Conservation (phyloP, 352 stramenopile species). For the Pythium grandisporangium region DNA sequence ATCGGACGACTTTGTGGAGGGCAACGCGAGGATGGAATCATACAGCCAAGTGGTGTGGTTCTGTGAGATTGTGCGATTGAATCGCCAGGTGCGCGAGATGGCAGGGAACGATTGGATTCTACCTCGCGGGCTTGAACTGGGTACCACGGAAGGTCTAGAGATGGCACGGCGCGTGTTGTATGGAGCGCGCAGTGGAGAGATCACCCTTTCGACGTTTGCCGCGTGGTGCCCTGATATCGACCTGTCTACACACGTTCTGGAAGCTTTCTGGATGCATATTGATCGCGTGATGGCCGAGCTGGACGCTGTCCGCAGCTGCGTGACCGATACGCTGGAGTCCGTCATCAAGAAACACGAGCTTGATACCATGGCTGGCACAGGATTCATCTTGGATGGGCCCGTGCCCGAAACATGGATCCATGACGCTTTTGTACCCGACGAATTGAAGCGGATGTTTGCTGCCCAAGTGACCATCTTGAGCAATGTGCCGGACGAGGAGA, state of each 20-base stretch:
- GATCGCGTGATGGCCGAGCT: constrained; percentile 8
- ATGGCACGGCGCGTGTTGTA: constrained; percentile 2
- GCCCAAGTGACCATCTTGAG: constrained; percentile 18
- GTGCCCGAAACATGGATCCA: constrained; percentile 26
- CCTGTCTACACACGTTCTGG: neutral
- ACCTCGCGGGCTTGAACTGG: neutral
- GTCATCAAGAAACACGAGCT: constrained; percentile 8
- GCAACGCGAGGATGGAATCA: constrained; percentile 4
- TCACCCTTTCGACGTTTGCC: constrained; percentile 6
- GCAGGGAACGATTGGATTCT: too few relatives aligned
- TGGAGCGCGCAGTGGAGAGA: constrained; percentile 3
- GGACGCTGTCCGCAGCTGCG: constrained; percentile 2
- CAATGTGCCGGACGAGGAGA: constrained; percentile 23
- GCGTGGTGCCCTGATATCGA: constrained; percentile 2
- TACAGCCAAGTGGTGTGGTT: constrained; percentile 11
- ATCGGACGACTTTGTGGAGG: constrained; percentile 3
- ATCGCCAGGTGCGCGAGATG: neutral
- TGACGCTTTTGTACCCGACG: constrained; percentile 13
- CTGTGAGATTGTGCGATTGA: constrained; percentile 2
- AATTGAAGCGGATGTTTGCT: constrained; percentile 19
- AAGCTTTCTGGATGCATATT: constrained; percentile 8
- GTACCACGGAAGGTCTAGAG: neutral
- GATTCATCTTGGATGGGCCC: constrained; percentile 16
- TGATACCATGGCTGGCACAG: neutral
- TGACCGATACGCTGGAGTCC: constrained; percentile 7